Percentiles rank a stretch among this genome's conserved stretches.
These are phyloP conservation scores for Exophiala dermatitidis DNA, from an alignment of 2,329 filamentous ascomycete genomes.

Conservation along the genomic window DNA sequence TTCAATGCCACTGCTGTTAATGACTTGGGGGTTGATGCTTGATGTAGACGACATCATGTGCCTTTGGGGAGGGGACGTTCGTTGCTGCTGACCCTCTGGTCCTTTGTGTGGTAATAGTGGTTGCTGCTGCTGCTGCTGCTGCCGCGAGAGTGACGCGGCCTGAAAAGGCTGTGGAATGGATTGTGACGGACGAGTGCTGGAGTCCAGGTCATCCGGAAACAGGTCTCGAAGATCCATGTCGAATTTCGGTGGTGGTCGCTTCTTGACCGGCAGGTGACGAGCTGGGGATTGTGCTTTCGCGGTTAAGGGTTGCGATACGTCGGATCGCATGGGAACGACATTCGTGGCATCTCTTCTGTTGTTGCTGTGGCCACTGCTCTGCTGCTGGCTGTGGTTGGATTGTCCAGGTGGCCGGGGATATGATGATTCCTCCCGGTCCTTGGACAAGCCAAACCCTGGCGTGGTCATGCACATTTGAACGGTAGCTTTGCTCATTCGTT, in stretches of 20 bases:
- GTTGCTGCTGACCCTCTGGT: conserved; percentile 1
- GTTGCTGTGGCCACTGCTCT: conserved; percentile 11
- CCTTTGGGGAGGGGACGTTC: conserved; percentile 4
- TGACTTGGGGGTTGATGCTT: conserved; percentile 19
- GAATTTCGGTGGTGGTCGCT: conserved; percentile 47
- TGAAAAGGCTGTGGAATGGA: conserved; percentile 17
- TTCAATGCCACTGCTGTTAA: conserved; percentile 12
- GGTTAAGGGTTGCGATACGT: conserved; percentile 1
- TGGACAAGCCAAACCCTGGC: conserved; percentile 61
- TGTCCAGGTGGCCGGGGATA: conserved; percentile 30
- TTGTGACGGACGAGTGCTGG: conserved; percentile 16
- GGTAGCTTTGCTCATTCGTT: conserved; percentile 89
- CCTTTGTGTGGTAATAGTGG: conserved; percentile 6
- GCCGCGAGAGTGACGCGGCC: conserved; percentile 1
- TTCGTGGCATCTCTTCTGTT: too few species aligned
- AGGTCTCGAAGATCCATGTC: conserved; percentile 51
- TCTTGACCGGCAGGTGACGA: conserved; percentile 13
- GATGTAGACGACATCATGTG: conserved; percentile 13
- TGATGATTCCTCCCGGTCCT: conserved; percentile 15
- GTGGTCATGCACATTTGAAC: conserved; percentile 90
- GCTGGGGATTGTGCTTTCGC: conserved; percentile 3
- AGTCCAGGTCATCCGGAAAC: conserved; percentile 41
- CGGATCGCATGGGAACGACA: conserved; percentile 21
- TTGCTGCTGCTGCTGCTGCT: conserved; percentile 5
- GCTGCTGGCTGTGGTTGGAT: conserved; percentile 28